Conservation (phyloP, 2,329 filamentous ascomycete genomes). For the Thelonectria olida region DNA sequence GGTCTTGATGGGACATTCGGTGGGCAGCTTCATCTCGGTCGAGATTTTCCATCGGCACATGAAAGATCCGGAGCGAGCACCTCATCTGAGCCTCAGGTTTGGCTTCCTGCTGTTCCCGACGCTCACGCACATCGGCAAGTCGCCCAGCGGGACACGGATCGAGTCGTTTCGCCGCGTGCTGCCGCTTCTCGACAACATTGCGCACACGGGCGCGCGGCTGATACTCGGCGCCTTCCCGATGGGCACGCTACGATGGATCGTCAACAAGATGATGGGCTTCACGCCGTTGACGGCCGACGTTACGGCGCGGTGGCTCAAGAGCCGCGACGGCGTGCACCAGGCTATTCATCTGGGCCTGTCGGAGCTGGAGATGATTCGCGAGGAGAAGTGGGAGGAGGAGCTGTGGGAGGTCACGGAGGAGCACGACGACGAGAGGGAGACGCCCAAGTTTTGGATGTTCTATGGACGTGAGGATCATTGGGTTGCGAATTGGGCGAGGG, state of each 20-base stretch:
- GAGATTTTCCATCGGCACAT: constrained; percentile 71
- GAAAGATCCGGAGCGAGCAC: constrained; percentile 44
- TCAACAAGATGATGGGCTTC: constrained; percentile 57
- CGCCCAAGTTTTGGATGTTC: constrained; percentile 66
- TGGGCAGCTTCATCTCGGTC: constrained; percentile 76
- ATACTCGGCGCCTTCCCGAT: constrained; percentile 55
- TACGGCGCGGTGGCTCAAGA: constrained; percentile 64
- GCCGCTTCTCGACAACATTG: constrained; percentile 52
- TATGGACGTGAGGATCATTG: constrained; percentile 70
- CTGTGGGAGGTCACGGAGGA: constrained; percentile 59
- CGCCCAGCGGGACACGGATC: constrained; percentile 63
- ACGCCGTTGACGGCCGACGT: constrained; percentile 57
- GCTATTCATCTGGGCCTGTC: constrained; percentile 66
- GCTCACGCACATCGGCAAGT: constrained; percentile 74
- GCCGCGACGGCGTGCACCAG: constrained; percentile 67
- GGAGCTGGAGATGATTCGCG: constrained; percentile 67
- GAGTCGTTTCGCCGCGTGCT: constrained; percentile 49
- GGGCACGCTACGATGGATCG: constrained; percentile 52
- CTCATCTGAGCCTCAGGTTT: constrained; percentile 54
- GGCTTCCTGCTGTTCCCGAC: constrained; percentile 79
- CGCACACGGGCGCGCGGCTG: constrained; percentile 52
- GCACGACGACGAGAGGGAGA: constrained; percentile 12
- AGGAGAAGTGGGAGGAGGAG: constrained; percentile 67
- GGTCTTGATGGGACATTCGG: constrained; percentile 77
- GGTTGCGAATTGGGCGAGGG: constrained; percentile 65